Base-by-base conservation (phyloP, 1,284 basidiomycete species). In the Tylopilus sp. region DNA sequence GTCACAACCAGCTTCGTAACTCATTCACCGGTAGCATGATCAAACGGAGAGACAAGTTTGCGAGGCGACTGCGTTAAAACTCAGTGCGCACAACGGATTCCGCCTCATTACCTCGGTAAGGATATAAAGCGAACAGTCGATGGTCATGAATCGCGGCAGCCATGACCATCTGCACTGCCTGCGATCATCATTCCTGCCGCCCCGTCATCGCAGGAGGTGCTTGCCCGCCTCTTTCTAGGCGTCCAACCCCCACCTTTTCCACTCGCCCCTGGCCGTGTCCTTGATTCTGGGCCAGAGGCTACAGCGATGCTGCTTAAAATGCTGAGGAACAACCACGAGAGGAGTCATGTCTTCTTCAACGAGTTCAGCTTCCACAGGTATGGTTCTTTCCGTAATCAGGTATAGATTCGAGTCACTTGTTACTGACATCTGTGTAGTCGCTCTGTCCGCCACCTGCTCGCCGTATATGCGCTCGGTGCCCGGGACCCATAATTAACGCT, bases 301-400 rank as follows among this genome's bases (percentile, higher is more conserved):
- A 73, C 73, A 9, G 60, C 66, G 16, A 65, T 69, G 2, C 60
- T 83, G 4, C 65, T 70, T 6, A 66, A 69, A 25, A 66, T 74
- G 0, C 69, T 86, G 43, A 74, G 73, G 50, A 73, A 81, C 43
- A 82, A 86, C 55, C 77, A 82, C 51, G 68, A 74, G 36, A 73
- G 71, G 15, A 76, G 74, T 68, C 81, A 86, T 56, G 70, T 76
- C 34, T 85, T 80, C 61, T 82, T 84, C 68, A 82, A 84, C 51
- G 72, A 81, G 18, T 68, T 63, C 48, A 70, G 73, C 2, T 84
- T 79, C 55, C 82, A 85, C 67, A 84, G 84, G 77, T 77, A 55
- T 25, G 63, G 52, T 12, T 37, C 37, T 16, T 38, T 18, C 36
- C 30, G 23, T 38, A 6, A 4, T 31, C 9, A 7, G n/a, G 37